These are phyloP conservation scores for Bruguiera sexangula DNA, from an alignment of 345 rosid genomes.

Conservation along the genomic window DNA sequence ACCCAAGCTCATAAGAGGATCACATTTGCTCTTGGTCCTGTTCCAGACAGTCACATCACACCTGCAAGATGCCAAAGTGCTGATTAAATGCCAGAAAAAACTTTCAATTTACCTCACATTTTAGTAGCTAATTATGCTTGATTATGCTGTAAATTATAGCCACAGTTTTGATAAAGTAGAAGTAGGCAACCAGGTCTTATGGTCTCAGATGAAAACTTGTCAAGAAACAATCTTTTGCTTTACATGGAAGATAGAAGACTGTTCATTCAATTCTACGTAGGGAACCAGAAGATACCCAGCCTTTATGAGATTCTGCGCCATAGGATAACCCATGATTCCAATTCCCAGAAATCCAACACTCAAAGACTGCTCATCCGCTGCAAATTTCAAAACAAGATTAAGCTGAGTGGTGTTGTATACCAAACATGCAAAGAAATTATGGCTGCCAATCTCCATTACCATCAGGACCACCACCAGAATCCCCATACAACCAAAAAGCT, in stretches of 20 bases:
- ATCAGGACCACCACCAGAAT: no score
- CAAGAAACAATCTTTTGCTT: neutral
- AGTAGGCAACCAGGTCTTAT: neutral
- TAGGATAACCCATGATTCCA: conserved; percentile 95
- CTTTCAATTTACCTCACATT: neutral
- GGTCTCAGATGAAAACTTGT: neutral
- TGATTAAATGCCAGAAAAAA: neutral
- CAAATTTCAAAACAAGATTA: conserved; percentile 15
- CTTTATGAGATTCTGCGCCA: conserved; percentile 90
- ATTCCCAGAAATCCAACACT: conserved; percentile 84
- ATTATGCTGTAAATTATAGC: neutral
- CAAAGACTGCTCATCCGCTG: conserved; percentile 34
- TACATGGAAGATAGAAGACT: neutral
- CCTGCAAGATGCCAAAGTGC: conserved; percentile 35
- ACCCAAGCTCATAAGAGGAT: conserved; percentile 72
- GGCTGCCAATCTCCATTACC: no score
- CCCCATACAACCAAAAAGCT: no score
- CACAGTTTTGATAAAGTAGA: neutral
- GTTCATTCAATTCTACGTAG: neutral
- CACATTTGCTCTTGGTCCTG: conserved; percentile 91
- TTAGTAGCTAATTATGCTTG: neutral
- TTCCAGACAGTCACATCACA: conserved; percentile 91
- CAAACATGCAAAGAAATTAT: no score
- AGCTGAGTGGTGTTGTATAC: no score
- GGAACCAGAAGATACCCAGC: conserved; percentile 57